Evolutionary conservation across 345 rosid species (phyloP).

Genomic region (Eucalyptus victrix): DNA sequence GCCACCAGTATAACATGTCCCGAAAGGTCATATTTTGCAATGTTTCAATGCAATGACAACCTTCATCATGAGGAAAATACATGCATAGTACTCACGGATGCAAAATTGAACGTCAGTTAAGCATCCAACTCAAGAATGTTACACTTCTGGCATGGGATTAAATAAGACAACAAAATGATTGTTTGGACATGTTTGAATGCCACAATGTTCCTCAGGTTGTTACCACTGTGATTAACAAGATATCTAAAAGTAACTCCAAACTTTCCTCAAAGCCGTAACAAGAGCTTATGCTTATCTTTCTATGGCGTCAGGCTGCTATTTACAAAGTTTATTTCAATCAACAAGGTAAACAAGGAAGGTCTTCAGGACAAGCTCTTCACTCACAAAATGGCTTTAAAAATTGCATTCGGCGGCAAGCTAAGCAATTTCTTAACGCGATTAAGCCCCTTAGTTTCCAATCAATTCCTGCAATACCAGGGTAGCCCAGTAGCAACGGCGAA

Average conservation of each 20-base stretch:
- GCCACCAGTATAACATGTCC: background rate
- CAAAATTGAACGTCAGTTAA: background rate
- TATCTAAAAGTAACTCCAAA: background rate
- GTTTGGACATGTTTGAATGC: background rate
- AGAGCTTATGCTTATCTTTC: background rate
- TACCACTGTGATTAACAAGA: background rate
- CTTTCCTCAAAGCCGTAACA: background rate
- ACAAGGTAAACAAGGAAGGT: background rate
- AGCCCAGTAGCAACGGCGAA: background rate
- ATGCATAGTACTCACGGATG: background rate
- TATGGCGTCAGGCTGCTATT: background rate
- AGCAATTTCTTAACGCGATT: background rate
- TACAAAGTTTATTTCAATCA: background rate
- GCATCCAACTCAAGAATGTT: background rate
- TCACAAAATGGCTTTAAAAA: background rate
- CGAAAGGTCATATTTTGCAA: background rate
- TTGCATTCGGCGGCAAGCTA: background rate
- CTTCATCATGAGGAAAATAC: background rate
- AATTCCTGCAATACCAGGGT: background rate
- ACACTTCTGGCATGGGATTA: background rate
- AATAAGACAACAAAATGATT: background rate
- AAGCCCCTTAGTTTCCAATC: background rate
- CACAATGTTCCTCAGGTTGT: background rate
- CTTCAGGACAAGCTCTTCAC: background rate
- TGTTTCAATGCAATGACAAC: background rate